These are phyloP conservation scores for Neurospora tetraspora DNA, from an alignment of 495 filamentous ascomycete genomes.

Conservation along the genomic window DNA sequence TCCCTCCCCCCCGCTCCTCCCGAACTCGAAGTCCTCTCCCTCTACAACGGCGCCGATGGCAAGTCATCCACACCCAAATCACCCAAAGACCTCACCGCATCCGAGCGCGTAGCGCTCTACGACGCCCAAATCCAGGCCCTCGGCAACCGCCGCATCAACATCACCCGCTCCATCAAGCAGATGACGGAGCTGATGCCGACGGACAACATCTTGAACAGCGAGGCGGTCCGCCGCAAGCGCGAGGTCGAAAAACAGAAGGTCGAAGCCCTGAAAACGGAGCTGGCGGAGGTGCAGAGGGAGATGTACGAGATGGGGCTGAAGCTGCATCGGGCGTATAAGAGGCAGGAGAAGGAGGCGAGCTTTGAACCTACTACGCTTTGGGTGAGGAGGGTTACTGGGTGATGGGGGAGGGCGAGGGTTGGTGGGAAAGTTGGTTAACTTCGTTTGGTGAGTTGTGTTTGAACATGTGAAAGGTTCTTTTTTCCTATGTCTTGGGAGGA, in stretches of 20 bases:
- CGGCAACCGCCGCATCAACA: conserved; percentile 54
- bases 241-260: conserved; percentile 66
- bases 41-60: neutral
- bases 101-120: conserved; percentile 55
- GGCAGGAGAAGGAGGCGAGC: conserved; percentile 50
- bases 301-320: conserved; percentile 81
- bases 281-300: conserved; percentile 69
- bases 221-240: conserved; percentile 37
- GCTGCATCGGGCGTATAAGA: conserved; percentile 70
- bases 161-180: conserved; percentile 61
- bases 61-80: neutral
- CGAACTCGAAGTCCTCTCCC: conserved; percentile 3
- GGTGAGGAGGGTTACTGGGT: conserved; percentile 58
- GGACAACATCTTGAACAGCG: conserved; percentile 36
- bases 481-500: neutral
- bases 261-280: conserved; percentile 56
- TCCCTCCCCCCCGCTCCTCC: conserved; percentile 48
- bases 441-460: neutral
- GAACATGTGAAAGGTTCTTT: neutral
- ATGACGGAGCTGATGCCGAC: conserved; percentile 56
- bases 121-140: conserved; percentile 59
- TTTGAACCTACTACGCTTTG: conserved; percentile 68
- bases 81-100: conserved; percentile 33
- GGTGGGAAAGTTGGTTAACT: neutral
- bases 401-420: neutral